These are phyloP conservation scores for Sphagnum magellanicum DNA, from an alignment of 228 moss, liverwort and hornwort genomes.

Conservation along the genomic window DNA sequence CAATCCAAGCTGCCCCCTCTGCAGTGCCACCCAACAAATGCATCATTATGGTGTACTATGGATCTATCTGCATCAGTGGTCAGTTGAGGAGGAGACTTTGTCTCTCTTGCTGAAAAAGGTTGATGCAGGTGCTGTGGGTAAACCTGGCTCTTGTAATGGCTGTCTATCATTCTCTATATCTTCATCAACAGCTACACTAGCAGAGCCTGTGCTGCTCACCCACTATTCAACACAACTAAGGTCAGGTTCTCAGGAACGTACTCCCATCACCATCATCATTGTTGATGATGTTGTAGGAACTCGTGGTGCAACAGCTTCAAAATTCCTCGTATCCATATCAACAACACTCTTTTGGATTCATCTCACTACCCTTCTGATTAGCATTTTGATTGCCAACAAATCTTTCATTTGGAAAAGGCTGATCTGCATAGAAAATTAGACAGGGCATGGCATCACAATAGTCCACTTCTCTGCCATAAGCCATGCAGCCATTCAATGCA, in stretches of 20 bases:
- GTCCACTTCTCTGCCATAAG: slow-evolving; percentile 64
- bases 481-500: slow-evolving; percentile 23
- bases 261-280: neutral
- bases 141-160: slow-evolving; percentile 34
- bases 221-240: slow-evolving; percentile 75
- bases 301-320: slow-evolving; percentile 1
- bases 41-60: slow-evolving; percentile 26
- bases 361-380: neutral
- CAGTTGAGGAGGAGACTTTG: slow-evolving; percentile 15
- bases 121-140: slow-evolving; percentile 60
- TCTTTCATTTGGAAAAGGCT: slow-evolving; percentile 3
- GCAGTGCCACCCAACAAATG: neutral
- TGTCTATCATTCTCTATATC: slow-evolving; percentile 21
- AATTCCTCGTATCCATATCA: neutral
- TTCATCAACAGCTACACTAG: slow-evolving; percentile 29
- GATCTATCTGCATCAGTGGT: slow-evolving; percentile 17
- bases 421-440: slow-evolving; percentile 23
- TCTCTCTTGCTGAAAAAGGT: slow-evolving; percentile 48
- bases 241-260: slow-evolving; percentile 22
- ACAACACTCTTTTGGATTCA: neutral
- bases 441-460: slow-evolving; percentile 25
- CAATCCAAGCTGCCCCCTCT: slow-evolving; percentile 65
- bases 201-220: slow-evolving; percentile 54
- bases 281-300: neutral
- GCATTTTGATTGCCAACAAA: neutral